Evolutionary conservation across 306 rosid genomes (phyloP).

Genomic region (Prunus padus): DNA sequence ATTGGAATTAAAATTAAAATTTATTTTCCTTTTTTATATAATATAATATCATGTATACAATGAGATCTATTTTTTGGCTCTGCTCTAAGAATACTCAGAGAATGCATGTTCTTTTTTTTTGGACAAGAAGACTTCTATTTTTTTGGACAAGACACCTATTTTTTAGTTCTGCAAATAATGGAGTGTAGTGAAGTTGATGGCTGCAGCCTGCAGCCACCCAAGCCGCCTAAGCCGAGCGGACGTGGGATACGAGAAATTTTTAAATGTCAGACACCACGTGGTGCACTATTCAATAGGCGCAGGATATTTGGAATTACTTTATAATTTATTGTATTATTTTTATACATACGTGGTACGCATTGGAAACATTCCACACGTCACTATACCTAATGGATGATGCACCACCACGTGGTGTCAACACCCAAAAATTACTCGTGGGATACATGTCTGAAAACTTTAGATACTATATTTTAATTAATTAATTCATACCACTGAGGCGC

Average conservation of each 20-base stretch:
- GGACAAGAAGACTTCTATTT: too few relatives aligned
- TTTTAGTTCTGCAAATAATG: not conserved
- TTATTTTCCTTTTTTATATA: not conserved
- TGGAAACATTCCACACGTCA: too few relatives aligned
- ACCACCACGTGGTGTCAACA: too few relatives aligned
- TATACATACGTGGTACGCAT: too few relatives aligned
- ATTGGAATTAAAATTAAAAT: not conserved
- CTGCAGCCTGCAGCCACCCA: not conserved
- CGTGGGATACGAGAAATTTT: too few relatives aligned
- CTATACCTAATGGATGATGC: too few relatives aligned
- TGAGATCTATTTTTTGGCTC: not conserved
- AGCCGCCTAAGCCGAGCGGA: slow-evolving; percentile 5
- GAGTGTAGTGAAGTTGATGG: not conserved
- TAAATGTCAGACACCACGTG: too few relatives aligned
- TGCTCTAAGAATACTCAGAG: not conserved
- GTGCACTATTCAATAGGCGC: too few relatives aligned
- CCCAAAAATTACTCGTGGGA: too few relatives aligned
- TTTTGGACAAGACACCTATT: too few relatives aligned
- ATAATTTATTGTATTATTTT: too few relatives aligned
- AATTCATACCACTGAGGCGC: not conserved
- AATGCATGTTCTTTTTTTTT: not conserved
- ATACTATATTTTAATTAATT: not conserved
- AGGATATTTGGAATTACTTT: too few relatives aligned
- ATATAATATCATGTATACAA: not conserved
- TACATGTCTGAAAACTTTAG: not conserved